phyloP scores from a whole-genome alignment of 2,329 filamentous ascomycete genomes.

The Cladosporium halotolerans region DNA sequence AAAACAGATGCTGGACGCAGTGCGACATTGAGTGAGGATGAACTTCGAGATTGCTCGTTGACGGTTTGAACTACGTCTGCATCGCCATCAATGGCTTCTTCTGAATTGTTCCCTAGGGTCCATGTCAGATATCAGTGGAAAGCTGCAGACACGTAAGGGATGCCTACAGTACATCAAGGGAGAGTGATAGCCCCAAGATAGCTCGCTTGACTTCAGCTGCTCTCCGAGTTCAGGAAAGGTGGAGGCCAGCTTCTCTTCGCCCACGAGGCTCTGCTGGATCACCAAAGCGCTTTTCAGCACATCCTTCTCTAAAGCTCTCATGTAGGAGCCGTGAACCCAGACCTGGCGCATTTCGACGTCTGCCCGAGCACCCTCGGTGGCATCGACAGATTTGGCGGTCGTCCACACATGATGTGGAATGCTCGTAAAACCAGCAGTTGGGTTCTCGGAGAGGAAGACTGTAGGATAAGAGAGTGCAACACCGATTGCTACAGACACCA shows the following conservation, averaged over 20 bases:
- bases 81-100: constrained; percentile 55
- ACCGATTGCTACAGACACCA: constrained; percentile 66
- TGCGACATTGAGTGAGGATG: constrained; percentile 66
- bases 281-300: constrained; percentile 61
- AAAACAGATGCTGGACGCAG: constrained; percentile 74
- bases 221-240: constrained; percentile 19
- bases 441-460: constrained; percentile 66
- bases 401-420: constrained; percentile 79
- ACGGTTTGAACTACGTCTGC: constrained; percentile 61
- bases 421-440: constrained; percentile 63
- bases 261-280: constrained; percentile 64
- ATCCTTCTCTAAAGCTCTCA: constrained; percentile 62
- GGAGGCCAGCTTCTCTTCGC: constrained; percentile 30
- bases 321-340: constrained; percentile 76
- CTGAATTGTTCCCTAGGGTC: constrained; percentile 49
- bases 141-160: neutral
- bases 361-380: constrained; percentile 40
- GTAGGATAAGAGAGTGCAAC: constrained; percentile 67
- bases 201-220: constrained; percentile 25
- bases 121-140: neutral
- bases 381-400: constrained; percentile 24
- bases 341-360: constrained; percentile 78
- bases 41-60: constrained; percentile 56
- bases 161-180: constrained; percentile 64
- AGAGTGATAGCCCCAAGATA: constrained; percentile 74